Evolutionary conservation across 192 early-diverging fungal species (phyloP).

Genomic region (Coemansia sp.): DNA sequence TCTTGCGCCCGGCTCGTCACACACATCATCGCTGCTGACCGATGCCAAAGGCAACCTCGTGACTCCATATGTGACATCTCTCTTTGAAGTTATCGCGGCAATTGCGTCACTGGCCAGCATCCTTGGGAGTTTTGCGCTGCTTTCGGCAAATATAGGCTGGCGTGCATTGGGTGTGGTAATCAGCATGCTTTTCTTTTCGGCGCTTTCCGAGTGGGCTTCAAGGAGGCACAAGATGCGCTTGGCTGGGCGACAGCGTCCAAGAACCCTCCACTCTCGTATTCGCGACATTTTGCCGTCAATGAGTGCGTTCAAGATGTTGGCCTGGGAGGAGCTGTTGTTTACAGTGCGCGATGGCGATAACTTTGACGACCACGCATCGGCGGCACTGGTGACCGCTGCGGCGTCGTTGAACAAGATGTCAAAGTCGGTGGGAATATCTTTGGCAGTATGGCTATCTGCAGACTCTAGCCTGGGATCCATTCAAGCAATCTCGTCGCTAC

Average conservation of each 20-base stretch:
- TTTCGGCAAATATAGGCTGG: slow-evolving; percentile 20
- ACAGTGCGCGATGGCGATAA: slow-evolving; percentile 8
- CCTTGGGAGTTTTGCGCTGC: slow-evolving; percentile 13
- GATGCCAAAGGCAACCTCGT: slow-evolving; percentile 4
- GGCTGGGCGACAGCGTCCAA: neutral
- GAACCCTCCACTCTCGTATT: slow-evolving; percentile 20
- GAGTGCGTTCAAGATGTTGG: slow-evolving; percentile 24
- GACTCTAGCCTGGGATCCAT: neutral
- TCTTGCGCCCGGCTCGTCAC: slow-evolving; percentile 6
- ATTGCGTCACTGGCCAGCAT: slow-evolving; percentile 1
- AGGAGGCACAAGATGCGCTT: neutral
- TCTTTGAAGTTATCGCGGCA: slow-evolving; percentile 6
- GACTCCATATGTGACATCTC: slow-evolving; percentile 4
- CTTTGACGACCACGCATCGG: slow-evolving; percentile 13
- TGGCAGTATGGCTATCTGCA: slow-evolving; percentile 3
- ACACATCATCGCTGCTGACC: slow-evolving; percentile 5
- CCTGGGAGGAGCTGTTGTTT: slow-evolving; percentile 20
- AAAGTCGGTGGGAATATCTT: slow-evolving; percentile 1
- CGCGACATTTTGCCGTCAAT: slow-evolving; percentile 19
- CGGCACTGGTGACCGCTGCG: neutral
- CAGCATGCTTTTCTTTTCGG: neutral
- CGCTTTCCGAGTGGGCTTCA: slow-evolving; percentile 16
- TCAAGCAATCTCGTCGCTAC: slow-evolving; percentile 3
- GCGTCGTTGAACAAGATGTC: slow-evolving; percentile 9
- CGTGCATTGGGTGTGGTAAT: neutral